Base-by-base conservation (phyloP, 805 yeast genomes). In the Metschnikowia kofuensis region DNA sequence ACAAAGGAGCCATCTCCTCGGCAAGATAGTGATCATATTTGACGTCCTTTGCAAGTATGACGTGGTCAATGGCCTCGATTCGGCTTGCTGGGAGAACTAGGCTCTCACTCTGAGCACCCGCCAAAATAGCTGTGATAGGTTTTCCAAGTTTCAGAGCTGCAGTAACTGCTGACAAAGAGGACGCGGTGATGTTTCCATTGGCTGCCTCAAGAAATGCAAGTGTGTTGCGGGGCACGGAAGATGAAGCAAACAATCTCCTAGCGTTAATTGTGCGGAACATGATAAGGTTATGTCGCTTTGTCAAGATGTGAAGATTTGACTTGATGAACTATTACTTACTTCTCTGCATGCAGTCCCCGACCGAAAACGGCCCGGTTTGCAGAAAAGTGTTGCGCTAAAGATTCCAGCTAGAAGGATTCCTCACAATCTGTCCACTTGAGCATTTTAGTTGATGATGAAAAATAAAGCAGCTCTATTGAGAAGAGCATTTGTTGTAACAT, bases 101-200 rank as follows among this genome's bases (percentile, higher is more conserved):
- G 13, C 58, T 45, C 11, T 82, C 86, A 10, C 52, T 68, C 61
- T 88, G 81, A 2, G 78, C 66, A 6, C 97, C 97, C 8, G 87
- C 75, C 11, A 89, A 62, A 2, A 91, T 65, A 1, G 91, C 96
- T n/a, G 87, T 83, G 42, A 92, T 75, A 38, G 96, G 92, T 60
- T 84, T 79, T 7, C 89, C 88, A 40, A 91, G 69, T 58, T 83
- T 77, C 45, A 69, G 67, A 15, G 98, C 97, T 11, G 98, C 98
- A 11, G 81, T 72, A 34, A 91, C 63, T 1, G 91, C 76, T 16
- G 89, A 81, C 51, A 89, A 74, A 6, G 96, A 80, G 5, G 87
- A 80, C 11, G 94, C 80, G 1, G 86, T 68, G 45, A 88, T 68
- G 30, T 72, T 65, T 13, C 80, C 74, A 15, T 79, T 80, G 5